Conservation (phyloP, 306 rosid genomes). For the Dalbergia oliveri region DNA sequence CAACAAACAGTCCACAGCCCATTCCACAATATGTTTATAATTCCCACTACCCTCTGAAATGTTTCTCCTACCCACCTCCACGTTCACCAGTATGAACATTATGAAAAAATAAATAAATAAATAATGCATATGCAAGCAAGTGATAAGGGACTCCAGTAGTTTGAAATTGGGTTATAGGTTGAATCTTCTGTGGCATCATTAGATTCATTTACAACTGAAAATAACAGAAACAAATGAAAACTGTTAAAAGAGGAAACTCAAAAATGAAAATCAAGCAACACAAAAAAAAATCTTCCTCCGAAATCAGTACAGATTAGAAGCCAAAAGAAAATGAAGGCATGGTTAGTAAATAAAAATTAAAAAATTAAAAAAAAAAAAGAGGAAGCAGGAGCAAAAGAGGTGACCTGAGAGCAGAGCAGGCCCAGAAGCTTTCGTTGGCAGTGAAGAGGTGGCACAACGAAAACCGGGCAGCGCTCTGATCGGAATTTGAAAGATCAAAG, state of each 20-base stretch:
- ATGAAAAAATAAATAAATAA: not conserved
- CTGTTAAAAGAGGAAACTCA: not conserved
- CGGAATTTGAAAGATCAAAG: not conserved
- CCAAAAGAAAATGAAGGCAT: not conserved
- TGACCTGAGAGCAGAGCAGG: constrained; percentile 33
- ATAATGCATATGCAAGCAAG: constrained; percentile 2
- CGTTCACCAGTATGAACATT: not conserved
- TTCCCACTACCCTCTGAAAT: not conserved
- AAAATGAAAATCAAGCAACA: no score
- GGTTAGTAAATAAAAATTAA: no score
- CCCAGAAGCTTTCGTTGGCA: not conserved
- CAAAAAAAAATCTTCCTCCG: not conserved
- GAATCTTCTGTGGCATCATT: not conserved
- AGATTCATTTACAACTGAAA: not conserved
- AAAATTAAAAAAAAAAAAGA: not conserved
- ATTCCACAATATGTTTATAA: not conserved
- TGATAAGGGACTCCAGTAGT: not conserved
- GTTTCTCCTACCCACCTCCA: not conserved
- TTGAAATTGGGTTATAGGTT: not conserved
- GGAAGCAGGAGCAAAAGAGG: not conserved
- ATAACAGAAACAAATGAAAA: not conserved
- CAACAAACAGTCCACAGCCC: constrained; percentile 4
- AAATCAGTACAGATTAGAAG: not conserved
- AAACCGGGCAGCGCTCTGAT: not conserved
- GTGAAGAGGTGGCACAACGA: not conserved